Evolutionary conservation across 768 basidiomycete genomes (phyloP).

Genomic region (Tylopilus intermedius): DNA sequence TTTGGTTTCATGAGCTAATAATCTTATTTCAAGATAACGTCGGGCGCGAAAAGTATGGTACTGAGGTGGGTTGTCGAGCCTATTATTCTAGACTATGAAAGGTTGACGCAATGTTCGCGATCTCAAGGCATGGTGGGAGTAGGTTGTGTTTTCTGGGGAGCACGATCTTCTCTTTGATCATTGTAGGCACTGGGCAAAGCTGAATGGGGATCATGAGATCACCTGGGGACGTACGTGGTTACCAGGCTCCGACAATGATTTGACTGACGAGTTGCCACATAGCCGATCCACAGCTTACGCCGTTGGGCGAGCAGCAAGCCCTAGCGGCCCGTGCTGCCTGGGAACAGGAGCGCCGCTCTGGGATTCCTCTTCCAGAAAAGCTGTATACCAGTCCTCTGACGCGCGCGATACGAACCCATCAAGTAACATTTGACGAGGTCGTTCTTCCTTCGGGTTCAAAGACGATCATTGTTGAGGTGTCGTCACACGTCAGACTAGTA

Average conservation of each 20-base stretch:
- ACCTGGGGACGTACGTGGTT: slow-evolving; percentile 65
- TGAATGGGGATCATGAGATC: slow-evolving; percentile 60
- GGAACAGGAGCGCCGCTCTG: slow-evolving; percentile 10
- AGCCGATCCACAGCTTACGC: slow-evolving; percentile 50
- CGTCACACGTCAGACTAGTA: no score
- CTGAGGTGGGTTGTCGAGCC: slow-evolving; percentile 26
- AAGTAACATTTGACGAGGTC: slow-evolving; percentile 45
- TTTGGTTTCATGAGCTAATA: background rate
- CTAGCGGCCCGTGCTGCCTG: slow-evolving; percentile 17
- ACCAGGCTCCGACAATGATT: background rate
- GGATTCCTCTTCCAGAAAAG: slow-evolving; percentile 18
- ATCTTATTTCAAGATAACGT: slow-evolving; percentile 52
- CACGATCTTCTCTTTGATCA: background rate
- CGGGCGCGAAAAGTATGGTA: slow-evolving; percentile 62
- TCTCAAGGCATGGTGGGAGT: slow-evolving; percentile 56
- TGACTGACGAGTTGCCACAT: background rate
- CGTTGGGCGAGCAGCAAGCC: slow-evolving; percentile 55
- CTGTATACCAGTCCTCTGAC: slow-evolving; percentile 45
- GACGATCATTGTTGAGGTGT: slow-evolving; percentile 47
- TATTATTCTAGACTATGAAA: background rate
- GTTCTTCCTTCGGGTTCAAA: slow-evolving; percentile 22
- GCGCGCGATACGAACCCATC: slow-evolving; percentile 54
- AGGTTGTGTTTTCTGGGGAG: slow-evolving; percentile 13
- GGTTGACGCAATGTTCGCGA: background rate
- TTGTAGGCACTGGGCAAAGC: slow-evolving; percentile 55